Conservation (phyloP, 2,329 filamentous ascomycete species). For the Claviceps maximensis region DNA sequence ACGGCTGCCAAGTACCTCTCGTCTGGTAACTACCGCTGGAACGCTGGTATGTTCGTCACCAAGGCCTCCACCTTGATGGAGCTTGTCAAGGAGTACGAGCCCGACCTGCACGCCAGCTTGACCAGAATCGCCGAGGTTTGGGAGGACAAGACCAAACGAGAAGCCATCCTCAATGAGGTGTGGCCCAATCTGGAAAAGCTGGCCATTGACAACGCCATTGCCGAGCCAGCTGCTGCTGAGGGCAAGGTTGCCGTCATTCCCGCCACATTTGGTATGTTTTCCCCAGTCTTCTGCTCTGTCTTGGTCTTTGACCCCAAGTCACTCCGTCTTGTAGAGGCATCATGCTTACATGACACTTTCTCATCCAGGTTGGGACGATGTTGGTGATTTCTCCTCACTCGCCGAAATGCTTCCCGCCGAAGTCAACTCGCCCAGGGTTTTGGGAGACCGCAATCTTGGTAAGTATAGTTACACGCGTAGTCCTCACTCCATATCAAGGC, state of each 20-base stretch:
- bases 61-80: conserved; percentile 15
- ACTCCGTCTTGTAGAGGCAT: too few species aligned
- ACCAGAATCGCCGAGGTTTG: conserved; percentile 13
- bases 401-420: conserved; percentile 16
- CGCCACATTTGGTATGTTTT: conserved; percentile 12
- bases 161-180: conserved; percentile 11
- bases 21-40: conserved; percentile 16
- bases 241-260: conserved; percentile 15
- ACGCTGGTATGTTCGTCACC: conserved; percentile 16
- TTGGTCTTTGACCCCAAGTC: too few species aligned
- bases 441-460: conserved; percentile 13
- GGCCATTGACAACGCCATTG: conserved; percentile 15
- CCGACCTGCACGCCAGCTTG: conserved; percentile 11
- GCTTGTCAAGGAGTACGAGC: conserved; percentile 13
- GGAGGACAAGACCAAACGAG: conserved; percentile 12
- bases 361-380: conserved; percentile 13
- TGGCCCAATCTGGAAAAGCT: conserved; percentile 14
- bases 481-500: neutral
- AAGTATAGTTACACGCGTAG: neutral
- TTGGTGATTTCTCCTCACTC: conserved; percentile 15
- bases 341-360: neutral
- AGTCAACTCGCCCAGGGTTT: conserved; percentile 12
- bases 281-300: too few species aligned
- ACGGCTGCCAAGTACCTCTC: conserved; percentile 15
- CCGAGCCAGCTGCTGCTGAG: conserved; percentile 14